phyloP scores from a whole-genome alignment of 1,284 basidiomycete genomes.

The Mycena citricolor region DNA sequence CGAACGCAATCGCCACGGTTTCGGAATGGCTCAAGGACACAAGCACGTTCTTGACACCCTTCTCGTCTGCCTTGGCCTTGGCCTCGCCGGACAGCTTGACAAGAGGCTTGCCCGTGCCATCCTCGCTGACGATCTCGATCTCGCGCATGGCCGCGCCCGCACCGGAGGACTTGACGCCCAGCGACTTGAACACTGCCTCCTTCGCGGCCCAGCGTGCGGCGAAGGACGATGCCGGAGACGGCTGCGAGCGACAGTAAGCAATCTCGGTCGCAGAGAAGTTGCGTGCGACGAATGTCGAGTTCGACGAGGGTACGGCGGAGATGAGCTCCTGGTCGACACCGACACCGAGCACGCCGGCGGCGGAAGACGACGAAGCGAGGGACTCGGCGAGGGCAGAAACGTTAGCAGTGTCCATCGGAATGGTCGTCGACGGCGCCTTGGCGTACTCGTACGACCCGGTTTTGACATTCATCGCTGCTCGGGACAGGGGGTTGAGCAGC shows the following conservation, averaged over 20 bases:
- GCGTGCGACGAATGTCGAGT: constrained; percentile 84
- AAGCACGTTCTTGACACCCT: constrained; percentile 75
- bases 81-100: constrained; percentile 87
- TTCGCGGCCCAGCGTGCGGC: constrained; percentile 97
- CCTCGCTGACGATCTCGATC: constrained; percentile 88
- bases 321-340: constrained; percentile 95
- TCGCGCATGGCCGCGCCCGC: constrained; percentile 93
- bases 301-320: constrained; percentile 86
- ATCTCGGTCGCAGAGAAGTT: constrained; percentile 94
- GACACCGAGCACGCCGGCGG: constrained; percentile 56
- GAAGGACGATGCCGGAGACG: constrained; percentile 87
- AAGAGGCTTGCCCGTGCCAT: constrained; percentile 62
- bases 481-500: constrained; percentile 90
- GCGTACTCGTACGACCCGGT: constrained; percentile 83
- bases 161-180: constrained; percentile 88
- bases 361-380: constrained; percentile 52
- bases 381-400: constrained; percentile 59
- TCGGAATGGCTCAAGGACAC: constrained; percentile 92
- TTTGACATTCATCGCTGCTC: constrained; percentile 81
- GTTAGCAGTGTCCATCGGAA: constrained; percentile 64
- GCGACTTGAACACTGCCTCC: constrained; percentile 98
- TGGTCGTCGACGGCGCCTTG: constrained; percentile 56
- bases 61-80: constrained; percentile 66
- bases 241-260: constrained; percentile 84
- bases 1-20: constrained; percentile 82